A percentile compares a stretch with the other conserved stretches of the same genome.
phyloP scores from a whole-genome alignment of 768 basidiomycete species.

The Phaffia tasmanica region DNA sequence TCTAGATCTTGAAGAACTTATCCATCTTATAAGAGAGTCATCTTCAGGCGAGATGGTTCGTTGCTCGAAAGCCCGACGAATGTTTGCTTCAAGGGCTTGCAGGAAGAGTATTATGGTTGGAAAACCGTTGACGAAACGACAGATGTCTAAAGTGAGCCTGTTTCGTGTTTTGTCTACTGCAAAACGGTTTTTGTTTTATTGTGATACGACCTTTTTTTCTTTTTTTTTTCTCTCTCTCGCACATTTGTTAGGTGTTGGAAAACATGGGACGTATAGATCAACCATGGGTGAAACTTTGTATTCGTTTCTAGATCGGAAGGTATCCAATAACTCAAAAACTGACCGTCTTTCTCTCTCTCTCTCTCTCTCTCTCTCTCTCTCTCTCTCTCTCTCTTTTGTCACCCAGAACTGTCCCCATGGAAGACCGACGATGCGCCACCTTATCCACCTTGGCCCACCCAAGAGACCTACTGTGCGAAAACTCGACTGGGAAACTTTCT shows the following conservation, averaged over 20 bases:
- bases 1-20: conserved; percentile 81
- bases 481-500: too few species aligned
- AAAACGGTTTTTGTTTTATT: too few species aligned
- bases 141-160: conserved; percentile 52
- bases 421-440: conserved; percentile 42
- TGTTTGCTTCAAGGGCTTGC: conserved; percentile 97
- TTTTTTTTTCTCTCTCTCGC: background rate
- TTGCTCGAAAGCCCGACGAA: conserved; percentile 80
- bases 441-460: conserved; percentile 30
- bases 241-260: conserved; percentile 31
- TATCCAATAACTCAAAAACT: background rate
- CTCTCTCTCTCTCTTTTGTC: background rate
- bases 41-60: conserved; percentile 73
- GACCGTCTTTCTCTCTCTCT: background rate
- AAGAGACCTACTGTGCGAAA: too few species aligned
- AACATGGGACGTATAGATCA: conserved; percentile 43
- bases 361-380: background rate
- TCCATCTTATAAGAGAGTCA: conserved; percentile 69
- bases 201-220: background rate
- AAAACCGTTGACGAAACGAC: conserved; percentile 58
- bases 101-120: conserved; percentile 95
- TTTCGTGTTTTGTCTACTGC: background rate
- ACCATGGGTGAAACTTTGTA: conserved; percentile 37
- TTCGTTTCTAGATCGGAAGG: background rate
- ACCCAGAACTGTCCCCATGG: conserved; percentile 38